Conservation (phyloP, 2,329 filamentous ascomycete species). For the Epichloe gansuensis region DNA sequence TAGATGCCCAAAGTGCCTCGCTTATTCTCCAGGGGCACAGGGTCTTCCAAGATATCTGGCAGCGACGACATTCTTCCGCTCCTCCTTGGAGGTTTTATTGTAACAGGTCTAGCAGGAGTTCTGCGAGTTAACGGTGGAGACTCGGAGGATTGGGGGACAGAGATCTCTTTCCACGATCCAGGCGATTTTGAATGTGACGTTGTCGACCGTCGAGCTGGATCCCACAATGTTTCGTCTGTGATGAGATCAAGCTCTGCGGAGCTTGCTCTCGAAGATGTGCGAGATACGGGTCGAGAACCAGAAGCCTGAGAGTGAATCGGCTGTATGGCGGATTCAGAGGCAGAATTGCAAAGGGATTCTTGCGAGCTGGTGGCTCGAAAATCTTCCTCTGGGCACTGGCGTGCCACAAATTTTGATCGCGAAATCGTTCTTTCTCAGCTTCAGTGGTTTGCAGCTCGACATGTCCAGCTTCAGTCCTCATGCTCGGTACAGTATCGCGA, state of each 20-base stretch:
- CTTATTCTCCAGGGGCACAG: slow-evolving; percentile 45
- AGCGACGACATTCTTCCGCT: slow-evolving; percentile 46
- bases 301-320: neutral
- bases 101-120: slow-evolving; percentile 29
- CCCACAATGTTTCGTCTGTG: neutral
- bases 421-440: neutral
- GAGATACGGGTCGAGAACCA: neutral
- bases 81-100: slow-evolving; percentile 41
- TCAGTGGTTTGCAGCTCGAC: neutral
- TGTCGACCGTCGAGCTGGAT: neutral
- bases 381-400: neutral
- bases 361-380: neutral
- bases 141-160: neutral
- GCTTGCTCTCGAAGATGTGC: neutral
- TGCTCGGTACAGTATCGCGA: neutral
- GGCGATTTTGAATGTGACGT: neutral
- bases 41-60: slow-evolving; percentile 52
- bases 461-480: neutral
- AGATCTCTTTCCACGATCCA: neutral
- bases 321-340: neutral
- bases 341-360: neutral
- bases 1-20: slow-evolving; percentile 50
- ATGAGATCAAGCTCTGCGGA: neutral
- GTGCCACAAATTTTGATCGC: neutral
- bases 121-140: slow-evolving; percentile 7